Evolutionary conservation across 805 yeast genomes (phyloP), one percentile per base, ranked within the genome.

Genomic region (Ogataea saltuana): DNA sequence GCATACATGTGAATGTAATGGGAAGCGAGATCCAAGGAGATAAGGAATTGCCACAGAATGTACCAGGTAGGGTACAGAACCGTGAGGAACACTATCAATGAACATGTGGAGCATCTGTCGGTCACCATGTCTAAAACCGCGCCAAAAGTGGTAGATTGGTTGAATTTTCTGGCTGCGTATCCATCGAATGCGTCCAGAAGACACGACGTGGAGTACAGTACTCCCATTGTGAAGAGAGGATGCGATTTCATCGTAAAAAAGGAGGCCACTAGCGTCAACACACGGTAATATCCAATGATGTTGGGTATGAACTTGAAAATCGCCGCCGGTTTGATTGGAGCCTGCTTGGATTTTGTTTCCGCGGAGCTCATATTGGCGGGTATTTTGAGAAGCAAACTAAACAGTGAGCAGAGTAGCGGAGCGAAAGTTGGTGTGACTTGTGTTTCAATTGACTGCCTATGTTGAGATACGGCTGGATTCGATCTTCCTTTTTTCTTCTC

Each of bases 1-100:
- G 98, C 96, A 65, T 90, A 90, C 99, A 93, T 93, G 70, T 93
- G 99, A 86, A 93, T 87, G 69, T 93, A 93, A 64, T 93, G 99
- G 40, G 95, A 85, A 2, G 97, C 89, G 56, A 93, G 75, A 60
- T 86, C 95, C 55, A 93, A 71, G 9, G 95, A 85, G 39, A 90
- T 81, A 54, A 93, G 72, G 19, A 87, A 55, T 69, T 93, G 99
- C 82, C 91, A 90, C 7, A 81, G 52, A 10, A 86, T 66, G 39
- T 78, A 70, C 66, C 72, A 85, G 23, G 65, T 56, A 6, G 97
- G 97, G 59, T 87, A 91, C 35, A 85, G 70, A 27, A 86, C 81
- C 53, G 93, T 80, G 45, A 93, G 72, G 64, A 78, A 93, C 63
- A 95, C 89, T 54, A 93, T 81, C 58, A 93, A 75, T n/a, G 96